Percentiles rank a stretch among this genome's conserved stretches.
Evolutionary conservation across 1,284 basidiomycete genomes (phyloP).

Genomic region (Trichosporon sp.): DNA sequence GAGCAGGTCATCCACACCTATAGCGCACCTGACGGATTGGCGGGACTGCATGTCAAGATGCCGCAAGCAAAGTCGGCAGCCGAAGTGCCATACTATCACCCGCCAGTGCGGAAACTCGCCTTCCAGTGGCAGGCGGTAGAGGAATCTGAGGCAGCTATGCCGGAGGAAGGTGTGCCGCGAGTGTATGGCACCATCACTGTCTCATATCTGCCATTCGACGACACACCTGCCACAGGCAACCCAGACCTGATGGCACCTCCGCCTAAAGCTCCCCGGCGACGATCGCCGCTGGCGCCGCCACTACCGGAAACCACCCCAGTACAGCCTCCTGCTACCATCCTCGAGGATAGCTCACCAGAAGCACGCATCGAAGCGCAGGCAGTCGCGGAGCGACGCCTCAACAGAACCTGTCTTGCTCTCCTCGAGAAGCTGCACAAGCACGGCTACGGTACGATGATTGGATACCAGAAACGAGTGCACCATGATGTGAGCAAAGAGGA

Average conservation of each 20-base stretch:
- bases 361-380: constrained; percentile 4
- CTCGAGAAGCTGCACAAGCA: constrained; percentile 79
- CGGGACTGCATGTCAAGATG: constrained; percentile 34
- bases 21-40: neutral
- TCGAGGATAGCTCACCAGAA: constrained; percentile 13
- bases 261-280: constrained; percentile 18
- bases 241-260: constrained; percentile 7
- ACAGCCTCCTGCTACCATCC: constrained; percentile 13
- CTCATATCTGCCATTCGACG: constrained; percentile 31
- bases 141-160: neutral
- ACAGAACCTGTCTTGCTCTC: constrained; percentile 71
- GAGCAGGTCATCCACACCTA: constrained; percentile 24
- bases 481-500: constrained; percentile 59
- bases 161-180: neutral
- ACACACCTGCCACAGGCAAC: constrained; percentile 6
- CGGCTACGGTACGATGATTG: constrained; percentile 69
- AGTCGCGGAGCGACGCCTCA: constrained; percentile 53
- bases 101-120: constrained; percentile 36
- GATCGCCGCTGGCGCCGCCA: constrained; percentile 33
- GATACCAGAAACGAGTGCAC: constrained; percentile 76
- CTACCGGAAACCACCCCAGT: neutral
- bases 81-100: constrained; percentile 46
- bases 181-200: constrained; percentile 23
- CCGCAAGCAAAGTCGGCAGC: constrained; percentile 26
- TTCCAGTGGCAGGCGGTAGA: constrained; percentile 30